Base-by-base conservation (phyloP, 805 yeast species). In the Yarrowia sp. region DNA sequence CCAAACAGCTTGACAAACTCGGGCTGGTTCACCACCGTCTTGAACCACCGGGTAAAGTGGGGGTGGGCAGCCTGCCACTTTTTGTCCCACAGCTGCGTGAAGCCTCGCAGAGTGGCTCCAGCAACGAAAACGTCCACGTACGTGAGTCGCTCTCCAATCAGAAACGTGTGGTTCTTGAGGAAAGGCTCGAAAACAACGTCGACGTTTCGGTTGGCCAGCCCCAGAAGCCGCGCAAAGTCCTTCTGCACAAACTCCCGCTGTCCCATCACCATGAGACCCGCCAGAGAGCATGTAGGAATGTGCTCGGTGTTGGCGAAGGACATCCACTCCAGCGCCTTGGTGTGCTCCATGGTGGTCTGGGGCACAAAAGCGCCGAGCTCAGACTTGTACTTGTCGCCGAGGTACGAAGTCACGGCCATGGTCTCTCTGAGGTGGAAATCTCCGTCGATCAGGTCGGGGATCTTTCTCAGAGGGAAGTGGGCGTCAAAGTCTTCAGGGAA, bases 181-280 rank as follows among this genome's bases (percentile, higher is more conserved):
- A 84, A 81, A 39, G 73, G 73, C 78, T 87, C 94, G 18, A 70
- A 41, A 65, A 80, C 77, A 58, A 78, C 71, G 55, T 69, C 70
- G 42, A 77, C 80, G 67, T 80, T 70, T 63, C 70, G 66, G 19
- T 69, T 81, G 16, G 63, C 61, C 6, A 16, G 12, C 0, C 35
- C 62, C 8, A 24, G 14, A 46, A 76, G 76, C 32, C 76, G 78
- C 63, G 85, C 87, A 63, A 81, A 82, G 62, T 19, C 65, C 77
- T 85, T 86, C 83, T 88, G 87, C 86, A 88, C 86, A 85, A 82
- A 90, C 67, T 94, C 92, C 60, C 66, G 73, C 62, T 71, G 75
- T 70, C 97, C 97, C 59, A 75, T 69, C 62, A 87, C 71, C 69
- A 90, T 87, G 65, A 73, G 72, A 76, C 89, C 83, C 65, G 83